Percentiles rank a stretch among this genome's conserved stretches.
phyloP scores from a whole-genome alignment of 768 basidiomycete genomes.

The Suillus hirtellus region DNA sequence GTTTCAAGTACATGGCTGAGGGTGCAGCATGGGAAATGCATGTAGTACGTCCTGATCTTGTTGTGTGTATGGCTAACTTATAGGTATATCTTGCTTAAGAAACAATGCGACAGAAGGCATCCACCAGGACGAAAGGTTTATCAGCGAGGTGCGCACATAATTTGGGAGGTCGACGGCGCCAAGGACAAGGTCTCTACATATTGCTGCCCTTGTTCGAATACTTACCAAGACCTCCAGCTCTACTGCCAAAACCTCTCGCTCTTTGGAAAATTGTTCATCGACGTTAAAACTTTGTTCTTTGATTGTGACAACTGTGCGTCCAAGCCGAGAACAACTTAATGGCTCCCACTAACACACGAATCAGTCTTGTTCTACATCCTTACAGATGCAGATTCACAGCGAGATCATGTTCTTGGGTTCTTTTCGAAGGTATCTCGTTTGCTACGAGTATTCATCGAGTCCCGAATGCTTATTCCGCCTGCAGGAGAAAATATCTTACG shows the following conservation, averaged over 20 bases:
- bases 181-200: constrained; percentile 65
- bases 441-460: neutral
- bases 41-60: constrained; percentile 42
- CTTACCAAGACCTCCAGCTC: constrained; percentile 49
- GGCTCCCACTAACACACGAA: constrained; percentile 2
- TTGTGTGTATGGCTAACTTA: constrained; percentile 18
- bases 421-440: constrained; percentile 55
- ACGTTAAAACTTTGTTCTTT: constrained; percentile 94
- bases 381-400: constrained; percentile 77
- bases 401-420: constrained; percentile 78
- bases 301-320: constrained; percentile 81
- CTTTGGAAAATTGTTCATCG: constrained; percentile 98
- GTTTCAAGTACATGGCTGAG: constrained; percentile 96
- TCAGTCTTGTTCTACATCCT: constrained; percentile 87
- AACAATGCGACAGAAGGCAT: constrained; percentile 60
- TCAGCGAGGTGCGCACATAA: constrained; percentile 81
- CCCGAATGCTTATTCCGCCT: neutral
- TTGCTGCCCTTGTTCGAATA: neutral
- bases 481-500: constrained; percentile 92
- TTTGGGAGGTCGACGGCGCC: constrained; percentile 96
- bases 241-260: constrained; percentile 96
- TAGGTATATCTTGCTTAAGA: constrained; percentile 41
- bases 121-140: constrained; percentile 93
- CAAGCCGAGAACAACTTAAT: neutral
- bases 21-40: constrained; percentile 71